Base-by-base conservation (phyloP, 345 rosid genomes). In the Fremontodendron californicum region DNA sequence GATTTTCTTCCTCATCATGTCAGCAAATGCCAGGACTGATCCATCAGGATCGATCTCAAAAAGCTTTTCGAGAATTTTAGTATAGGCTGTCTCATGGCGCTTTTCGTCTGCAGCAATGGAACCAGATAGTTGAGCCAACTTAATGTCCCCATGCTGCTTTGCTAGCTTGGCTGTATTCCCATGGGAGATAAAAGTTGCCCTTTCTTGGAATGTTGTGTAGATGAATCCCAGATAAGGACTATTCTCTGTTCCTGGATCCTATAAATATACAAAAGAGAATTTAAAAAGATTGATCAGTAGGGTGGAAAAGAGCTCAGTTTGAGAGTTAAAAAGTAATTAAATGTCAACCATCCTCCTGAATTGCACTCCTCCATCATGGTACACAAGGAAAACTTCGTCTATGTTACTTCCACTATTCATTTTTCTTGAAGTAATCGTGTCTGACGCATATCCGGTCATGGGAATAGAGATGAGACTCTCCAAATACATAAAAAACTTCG, bases 201-300 rank as follows among this genome's bases (percentile, higher is more conserved):
- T 89, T 75, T 96, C 99, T 86, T 95, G 99, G 80, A 95, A 95
- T 11, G 99, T 88, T 6, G 99, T 93, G 81, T 95, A 95, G 87
- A 96, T 92, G 82, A 90, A 92, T 18, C 98, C 97, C 25, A 89
- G 92, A 81, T 90, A 96, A 1, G 99, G 99, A 35, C 83, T 93
- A 80, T 96, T 92, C 83, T 92, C 98, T 0, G 93, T 88, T 46
- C 89, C 77, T 0, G 97, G 93, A 83, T 93, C 98, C 99, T 96
- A 76, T 16, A 23, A 77, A 77, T 16, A 67, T 39, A 43, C 4
- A 18, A 4, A 55, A n/a, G 25, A 64, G 8, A 37, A 1, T 37
- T n/a, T 7, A 45, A 9, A 58, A 63, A 35, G 39, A 27, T 69
- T 18, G 5, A 48, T 49, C 15, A 48, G 27, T 49, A 19, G 18